These are phyloP conservation scores for Fusarium graminum DNA, from an alignment of 2,329 filamentous ascomycete genomes.

Conservation along the genomic window DNA sequence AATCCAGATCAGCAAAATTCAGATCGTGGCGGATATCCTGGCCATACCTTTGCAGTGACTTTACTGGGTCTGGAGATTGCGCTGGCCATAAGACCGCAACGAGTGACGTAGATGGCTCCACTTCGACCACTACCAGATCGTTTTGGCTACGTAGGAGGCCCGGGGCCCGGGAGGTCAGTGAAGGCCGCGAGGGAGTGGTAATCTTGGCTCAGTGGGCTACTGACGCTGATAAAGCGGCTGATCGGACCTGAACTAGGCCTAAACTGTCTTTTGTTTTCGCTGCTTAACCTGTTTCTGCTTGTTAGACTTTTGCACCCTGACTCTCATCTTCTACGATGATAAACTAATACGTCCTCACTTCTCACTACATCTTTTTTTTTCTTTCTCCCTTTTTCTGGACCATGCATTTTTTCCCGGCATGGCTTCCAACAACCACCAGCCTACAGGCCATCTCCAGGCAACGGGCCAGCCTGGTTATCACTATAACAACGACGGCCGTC, in stretches of 20 bases:
- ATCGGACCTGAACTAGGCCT: constrained; percentile 21
- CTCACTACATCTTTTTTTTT: not conserved
- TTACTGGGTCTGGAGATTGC: constrained; percentile 26
- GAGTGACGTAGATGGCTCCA: constrained; percentile 20
- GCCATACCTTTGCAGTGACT: constrained; percentile 3
- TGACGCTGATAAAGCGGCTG: constrained; percentile 15
- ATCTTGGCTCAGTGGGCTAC: not conserved
- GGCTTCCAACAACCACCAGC: constrained; percentile 41
- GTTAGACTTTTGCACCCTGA: not conserved
- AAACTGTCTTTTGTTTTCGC: not conserved
- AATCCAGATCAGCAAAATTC: not conserved
- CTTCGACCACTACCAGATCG: constrained; percentile 2
- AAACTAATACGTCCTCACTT: not conserved
- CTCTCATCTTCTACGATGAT: too few species aligned
- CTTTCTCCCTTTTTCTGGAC: not conserved
- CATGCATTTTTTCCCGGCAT: constrained; percentile 37
- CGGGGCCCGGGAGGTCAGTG: not conserved
- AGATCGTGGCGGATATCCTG: constrained; percentile 6
- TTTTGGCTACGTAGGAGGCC: constrained; percentile 20
- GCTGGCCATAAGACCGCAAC: not conserved
- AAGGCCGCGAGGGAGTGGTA: not conserved
- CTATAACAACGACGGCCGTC: constrained; percentile 6
- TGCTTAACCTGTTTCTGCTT: not conserved
- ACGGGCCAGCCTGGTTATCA: not conserved
- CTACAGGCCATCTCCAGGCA: constrained; percentile 38